Conservation (phyloP, 1,284 basidiomycete species). For the Tylopilus microsporus region DNA sequence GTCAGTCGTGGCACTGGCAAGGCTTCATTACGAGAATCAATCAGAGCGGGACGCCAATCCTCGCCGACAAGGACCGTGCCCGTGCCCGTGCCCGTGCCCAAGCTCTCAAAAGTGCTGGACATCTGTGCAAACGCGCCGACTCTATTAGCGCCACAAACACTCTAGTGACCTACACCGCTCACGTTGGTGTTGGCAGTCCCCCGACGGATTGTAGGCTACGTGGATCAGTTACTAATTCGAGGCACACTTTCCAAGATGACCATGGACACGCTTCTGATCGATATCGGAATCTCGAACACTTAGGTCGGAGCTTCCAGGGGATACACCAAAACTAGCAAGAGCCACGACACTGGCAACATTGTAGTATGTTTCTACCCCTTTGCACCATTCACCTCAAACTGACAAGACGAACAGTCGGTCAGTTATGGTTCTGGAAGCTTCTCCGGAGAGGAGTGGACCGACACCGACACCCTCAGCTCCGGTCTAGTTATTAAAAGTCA, state of each 20-base stretch:
- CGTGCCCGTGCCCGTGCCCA: neutral
- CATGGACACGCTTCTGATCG: neutral
- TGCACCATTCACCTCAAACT: neutral
- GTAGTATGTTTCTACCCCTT: neutral
- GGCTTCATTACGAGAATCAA: neutral
- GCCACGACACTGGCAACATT: neutral
- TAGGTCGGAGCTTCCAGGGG: neutral
- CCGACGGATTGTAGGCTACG: neutral
- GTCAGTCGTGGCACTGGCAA: neutral
- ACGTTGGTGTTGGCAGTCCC: neutral
- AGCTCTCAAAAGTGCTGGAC: neutral
- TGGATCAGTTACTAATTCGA: neutral
- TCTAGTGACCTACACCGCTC: neutral
- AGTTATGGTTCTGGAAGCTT: neutral
- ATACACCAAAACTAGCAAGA: neutral
- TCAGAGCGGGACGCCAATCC: neutral
- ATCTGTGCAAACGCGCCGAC: neutral
- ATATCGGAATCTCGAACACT: neutral
- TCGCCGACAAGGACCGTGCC: neutral
- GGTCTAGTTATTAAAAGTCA: neutral
- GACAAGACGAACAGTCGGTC: neutral
- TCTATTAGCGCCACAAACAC: neutral
- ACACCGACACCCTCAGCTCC: neutral
- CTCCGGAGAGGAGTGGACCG: neutral
- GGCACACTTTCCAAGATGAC: neutral